Evolutionary conservation across 768 basidiomycete genomes (phyloP).

Genomic region (Mycena chlorophos): DNA sequence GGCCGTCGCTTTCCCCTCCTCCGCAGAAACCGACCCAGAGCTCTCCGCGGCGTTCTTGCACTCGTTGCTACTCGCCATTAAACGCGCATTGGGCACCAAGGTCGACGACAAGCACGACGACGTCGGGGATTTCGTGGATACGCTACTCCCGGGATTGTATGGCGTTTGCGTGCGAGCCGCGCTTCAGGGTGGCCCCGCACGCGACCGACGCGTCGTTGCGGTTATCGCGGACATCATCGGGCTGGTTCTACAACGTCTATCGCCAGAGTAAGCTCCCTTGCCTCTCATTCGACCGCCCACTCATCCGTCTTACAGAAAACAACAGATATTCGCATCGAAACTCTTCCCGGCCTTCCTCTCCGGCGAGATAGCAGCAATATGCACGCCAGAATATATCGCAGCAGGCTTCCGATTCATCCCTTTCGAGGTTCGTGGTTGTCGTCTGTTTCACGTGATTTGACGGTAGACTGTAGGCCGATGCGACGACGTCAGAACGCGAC

Average conservation of each 20-base stretch:
- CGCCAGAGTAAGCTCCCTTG: constrained; percentile 57
- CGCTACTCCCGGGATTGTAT: constrained; percentile 70
- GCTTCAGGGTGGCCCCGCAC: constrained; percentile 35
- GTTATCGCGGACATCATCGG: constrained; percentile 68
- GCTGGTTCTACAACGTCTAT: constrained; percentile 62
- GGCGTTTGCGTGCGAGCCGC: constrained; percentile 56
- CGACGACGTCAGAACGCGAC: constrained; percentile 55
- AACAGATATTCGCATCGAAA: constrained; percentile 53
- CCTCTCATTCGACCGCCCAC: constrained; percentile 4
- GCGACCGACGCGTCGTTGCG: constrained; percentile 53
- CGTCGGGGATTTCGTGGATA: constrained; percentile 77
- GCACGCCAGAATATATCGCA: constrained; percentile 39
- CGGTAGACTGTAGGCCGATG: constrained; percentile 36
- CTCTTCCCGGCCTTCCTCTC: constrained; percentile 57
- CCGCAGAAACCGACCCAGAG: constrained; percentile 45
- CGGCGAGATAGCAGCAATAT: constrained; percentile 43
- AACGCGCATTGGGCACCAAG: constrained; percentile 54
- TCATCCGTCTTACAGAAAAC: constrained; percentile 49
- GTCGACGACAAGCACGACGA: constrained; percentile 61
- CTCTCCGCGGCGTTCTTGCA: constrained; percentile 81
- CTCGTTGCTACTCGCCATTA: constrained; percentile 72
- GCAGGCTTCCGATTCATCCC: constrained; percentile 60
- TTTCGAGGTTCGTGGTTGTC: constrained; percentile 44
- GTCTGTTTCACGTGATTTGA: not conserved
- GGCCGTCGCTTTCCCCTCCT: constrained; percentile 20